Evolutionary conservation across 805 yeast genomes (phyloP).

Genomic region (Brettanomyces anomalus): DNA sequence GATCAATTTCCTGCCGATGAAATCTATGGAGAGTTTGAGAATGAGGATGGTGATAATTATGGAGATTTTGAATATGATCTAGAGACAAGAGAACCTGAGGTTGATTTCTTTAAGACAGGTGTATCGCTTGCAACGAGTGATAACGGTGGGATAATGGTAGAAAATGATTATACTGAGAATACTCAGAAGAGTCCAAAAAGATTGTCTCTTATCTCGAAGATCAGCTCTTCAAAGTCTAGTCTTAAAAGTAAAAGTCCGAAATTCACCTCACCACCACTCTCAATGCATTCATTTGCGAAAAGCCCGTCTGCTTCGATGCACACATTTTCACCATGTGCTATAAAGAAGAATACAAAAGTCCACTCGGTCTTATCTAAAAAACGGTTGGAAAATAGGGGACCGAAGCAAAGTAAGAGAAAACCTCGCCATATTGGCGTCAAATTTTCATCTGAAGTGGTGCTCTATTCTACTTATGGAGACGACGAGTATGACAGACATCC

Average conservation of each 20-base stretch:
- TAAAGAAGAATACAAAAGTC: too few species aligned
- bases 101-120: constrained; percentile 1
- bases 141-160: background rate
- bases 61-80: background rate
- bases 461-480: constrained; percentile 77
- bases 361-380: constrained; percentile 4
- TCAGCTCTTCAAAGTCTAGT: background rate
- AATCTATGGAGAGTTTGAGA: too few species aligned
- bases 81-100: constrained; percentile 1
- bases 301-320: background rate
- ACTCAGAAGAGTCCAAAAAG: background rate
- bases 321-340: too few species aligned
- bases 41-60: too few species aligned
- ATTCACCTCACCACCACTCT: background rate
- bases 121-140: background rate
- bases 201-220: background rate
- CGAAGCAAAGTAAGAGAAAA: constrained; percentile 5
- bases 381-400: constrained; percentile 10
- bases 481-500: constrained; percentile 90
- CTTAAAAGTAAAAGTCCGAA: background rate
- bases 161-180: background rate
- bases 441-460: constrained; percentile 73
- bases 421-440: constrained; percentile 23
- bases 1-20: background rate
- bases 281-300: background rate